phyloP scores from a whole-genome alignment of 2,329 filamentous ascomycete species.

The Aulographum hederae region DNA sequence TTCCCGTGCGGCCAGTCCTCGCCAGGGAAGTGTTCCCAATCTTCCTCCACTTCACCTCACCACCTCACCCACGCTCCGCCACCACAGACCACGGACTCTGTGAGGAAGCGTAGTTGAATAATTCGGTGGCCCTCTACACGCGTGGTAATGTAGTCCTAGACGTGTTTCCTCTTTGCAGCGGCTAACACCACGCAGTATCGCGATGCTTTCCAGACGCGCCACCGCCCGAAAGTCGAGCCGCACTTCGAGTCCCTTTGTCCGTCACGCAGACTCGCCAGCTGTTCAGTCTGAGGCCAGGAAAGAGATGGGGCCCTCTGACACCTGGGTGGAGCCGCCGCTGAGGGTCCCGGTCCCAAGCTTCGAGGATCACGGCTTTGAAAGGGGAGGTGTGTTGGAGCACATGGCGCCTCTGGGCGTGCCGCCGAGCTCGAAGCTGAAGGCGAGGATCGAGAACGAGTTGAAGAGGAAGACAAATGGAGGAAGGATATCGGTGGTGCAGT shows the following conservation, averaged over 20 bases:
- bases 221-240: constrained; percentile 14
- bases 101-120: too few relatives aligned
- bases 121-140: too few relatives aligned
- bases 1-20: too few relatives aligned
- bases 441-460: constrained; percentile 28
- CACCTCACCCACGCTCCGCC: too few relatives aligned
- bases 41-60: too few relatives aligned
- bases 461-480: constrained; percentile 23
- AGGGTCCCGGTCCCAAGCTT: constrained; percentile 46
- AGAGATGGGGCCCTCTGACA: constrained; percentile 14
- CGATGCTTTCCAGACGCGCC: constrained; percentile 13
- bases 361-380: constrained; percentile 55
- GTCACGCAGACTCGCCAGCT: constrained; percentile 12
- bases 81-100: too few relatives aligned
- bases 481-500: constrained; percentile 21
- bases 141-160: too few relatives aligned
- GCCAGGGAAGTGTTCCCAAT: too few relatives aligned
- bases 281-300: neutral
- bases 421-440: constrained; percentile 44
- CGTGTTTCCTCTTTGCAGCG: too few relatives aligned
- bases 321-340: constrained; percentile 39
- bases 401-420: constrained; percentile 68
- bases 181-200: too few relatives aligned
- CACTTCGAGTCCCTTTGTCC: constrained; percentile 18
- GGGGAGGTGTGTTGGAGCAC: constrained; percentile 59